Percentiles rank a stretch among this genome's conserved stretches.
phyloP scores from a whole-genome alignment of 2,329 filamentous ascomycete genomes.

The Fusarium caatingaense region DNA sequence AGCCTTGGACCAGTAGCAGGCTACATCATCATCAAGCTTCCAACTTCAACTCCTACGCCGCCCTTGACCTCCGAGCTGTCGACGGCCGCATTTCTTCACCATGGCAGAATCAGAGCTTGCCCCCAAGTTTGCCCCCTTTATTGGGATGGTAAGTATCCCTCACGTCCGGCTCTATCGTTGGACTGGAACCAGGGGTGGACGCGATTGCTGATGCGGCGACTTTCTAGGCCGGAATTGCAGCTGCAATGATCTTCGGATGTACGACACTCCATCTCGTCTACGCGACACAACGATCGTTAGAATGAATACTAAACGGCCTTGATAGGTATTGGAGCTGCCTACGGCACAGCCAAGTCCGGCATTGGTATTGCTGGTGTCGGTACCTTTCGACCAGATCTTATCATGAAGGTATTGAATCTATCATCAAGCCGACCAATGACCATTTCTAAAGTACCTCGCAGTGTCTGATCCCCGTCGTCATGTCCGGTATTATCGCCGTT shows the following conservation, averaged over 20 bases:
- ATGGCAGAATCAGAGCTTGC: slow-evolving; percentile 69
- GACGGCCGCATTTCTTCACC: slow-evolving; percentile 44
- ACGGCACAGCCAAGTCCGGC: slow-evolving; percentile 88
- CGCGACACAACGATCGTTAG: slow-evolving; percentile 19
- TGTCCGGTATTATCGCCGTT: slow-evolving; percentile 99
- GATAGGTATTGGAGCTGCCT: slow-evolving; percentile 77
- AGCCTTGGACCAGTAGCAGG: slow-evolving; percentile 42
- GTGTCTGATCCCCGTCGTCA: slow-evolving; percentile 90
- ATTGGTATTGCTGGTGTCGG: slow-evolving; percentile 89
- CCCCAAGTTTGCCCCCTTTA: slow-evolving; percentile 87
- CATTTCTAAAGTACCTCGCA: slow-evolving; percentile 51
- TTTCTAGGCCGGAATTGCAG: slow-evolving; percentile 77
- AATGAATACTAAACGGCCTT: slow-evolving; percentile 44
- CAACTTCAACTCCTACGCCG: slow-evolving; percentile 40
- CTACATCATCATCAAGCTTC: slow-evolving; percentile 47
- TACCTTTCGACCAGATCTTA: slow-evolving; percentile 85
- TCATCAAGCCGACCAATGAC: not conserved
- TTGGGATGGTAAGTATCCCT: slow-evolving; percentile 78
- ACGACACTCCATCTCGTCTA: slow-evolving; percentile 52
- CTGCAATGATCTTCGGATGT: slow-evolving; percentile 88
- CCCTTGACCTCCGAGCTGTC: slow-evolving; percentile 31
- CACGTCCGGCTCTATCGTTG: slow-evolving; percentile 7
- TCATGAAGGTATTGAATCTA: slow-evolving; percentile 79
- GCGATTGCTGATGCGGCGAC: slow-evolving; percentile 43
- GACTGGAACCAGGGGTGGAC: slow-evolving; percentile 12